Base-by-base conservation (phyloP, 495 filamentous ascomycete species). In the Opeltia flavorubescens region DNA sequence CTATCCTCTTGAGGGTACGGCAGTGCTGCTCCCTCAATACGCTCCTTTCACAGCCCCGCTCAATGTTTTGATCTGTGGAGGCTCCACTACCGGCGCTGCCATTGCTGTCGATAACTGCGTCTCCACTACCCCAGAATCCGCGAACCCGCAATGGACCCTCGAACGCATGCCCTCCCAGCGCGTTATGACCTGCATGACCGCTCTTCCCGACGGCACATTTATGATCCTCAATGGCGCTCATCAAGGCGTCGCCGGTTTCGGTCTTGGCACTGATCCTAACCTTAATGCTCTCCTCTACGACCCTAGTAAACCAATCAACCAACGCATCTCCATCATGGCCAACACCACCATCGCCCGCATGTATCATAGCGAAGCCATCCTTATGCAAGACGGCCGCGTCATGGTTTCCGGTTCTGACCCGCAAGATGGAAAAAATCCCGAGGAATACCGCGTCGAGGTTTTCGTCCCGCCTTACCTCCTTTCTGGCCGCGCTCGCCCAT, bases 121-220 rank as follows among this genome's bases (percentile, higher is more conserved):
- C 2, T 72, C 72, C 21, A 78, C 68, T 28, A 61, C 67, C 24
- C 78, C 78, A 8, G 78, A 83, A 41, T 72, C 56, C 4, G 57
- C 63, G 17, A 62, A 68, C 38, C 67, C 76, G 0, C 57, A 57
- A 4, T 83, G 78, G 78, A 66, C 62, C 4, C 59, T 83, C 18
- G 78, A 83, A 59, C 74, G 78, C 41, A 79, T 83, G 78, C 78
- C 78, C 25, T 78, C 74, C 5, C 64, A 69, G 51, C 77, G 78
- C 33, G 77, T 81, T 29, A 69, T 81, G 55, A 59, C 70, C 25
- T 79, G 76, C 69, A 80, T 81, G 65, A 67, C 75, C 0, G 74
- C 77, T 28, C 69, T 83, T 0, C 78, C 78, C 2, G 78, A 81
- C 51, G 78, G 78, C 9, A 81, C 78, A 0, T 83, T 74, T 52